A percentile compares a stretch with the other conserved stretches of the same genome.
These are phyloP conservation scores for Papilionanthe hybrid DNA, from an alignment of 116 monocot species.

Conservation along the genomic window DNA sequence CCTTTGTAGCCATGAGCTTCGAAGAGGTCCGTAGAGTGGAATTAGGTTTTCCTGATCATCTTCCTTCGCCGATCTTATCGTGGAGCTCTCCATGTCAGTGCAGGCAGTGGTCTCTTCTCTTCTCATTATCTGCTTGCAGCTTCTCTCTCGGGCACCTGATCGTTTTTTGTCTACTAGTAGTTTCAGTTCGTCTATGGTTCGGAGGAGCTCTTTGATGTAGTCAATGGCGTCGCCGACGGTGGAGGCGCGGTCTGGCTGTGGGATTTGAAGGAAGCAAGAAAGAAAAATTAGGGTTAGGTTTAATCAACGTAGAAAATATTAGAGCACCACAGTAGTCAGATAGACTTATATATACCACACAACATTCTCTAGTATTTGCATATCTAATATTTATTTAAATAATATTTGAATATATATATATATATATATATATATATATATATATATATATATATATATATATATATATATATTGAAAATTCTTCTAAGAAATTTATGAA, in stretches of 20 bases:
- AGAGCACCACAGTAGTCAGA: too few relatives aligned
- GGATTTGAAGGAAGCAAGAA: background rate
- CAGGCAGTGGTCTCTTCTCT: conserved; percentile 29
- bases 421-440: too few relatives aligned
- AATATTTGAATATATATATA: too few relatives aligned
- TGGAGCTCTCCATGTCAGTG: conserved; percentile 55
- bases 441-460: too few relatives aligned
- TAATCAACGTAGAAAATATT: too few relatives aligned
- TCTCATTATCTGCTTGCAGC: conserved; percentile 19
- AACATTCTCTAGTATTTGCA: too few relatives aligned
- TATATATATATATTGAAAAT: too few relatives aligned
- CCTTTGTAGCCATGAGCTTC: conserved; percentile 88
- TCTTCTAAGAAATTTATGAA: too few relatives aligned
- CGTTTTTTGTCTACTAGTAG: conserved; percentile 63
- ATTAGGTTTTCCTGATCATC: conserved; percentile 23
- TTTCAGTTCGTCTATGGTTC: conserved; percentile 68
- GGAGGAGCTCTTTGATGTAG: conserved; percentile 79
- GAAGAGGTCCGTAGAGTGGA: conserved; percentile 31
- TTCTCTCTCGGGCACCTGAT: conserved; percentile 24
- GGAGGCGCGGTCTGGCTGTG: conserved; percentile 77
- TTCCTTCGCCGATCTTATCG: background rate
- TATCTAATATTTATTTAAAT: too few relatives aligned
- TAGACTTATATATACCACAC: too few relatives aligned
- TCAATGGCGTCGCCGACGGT: conserved; percentile 82
- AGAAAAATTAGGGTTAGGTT: background rate